These are phyloP conservation scores for Arachnopeziza araneosa DNA, from an alignment of 2,329 filamentous ascomycete species.

Conservation along the genomic window DNA sequence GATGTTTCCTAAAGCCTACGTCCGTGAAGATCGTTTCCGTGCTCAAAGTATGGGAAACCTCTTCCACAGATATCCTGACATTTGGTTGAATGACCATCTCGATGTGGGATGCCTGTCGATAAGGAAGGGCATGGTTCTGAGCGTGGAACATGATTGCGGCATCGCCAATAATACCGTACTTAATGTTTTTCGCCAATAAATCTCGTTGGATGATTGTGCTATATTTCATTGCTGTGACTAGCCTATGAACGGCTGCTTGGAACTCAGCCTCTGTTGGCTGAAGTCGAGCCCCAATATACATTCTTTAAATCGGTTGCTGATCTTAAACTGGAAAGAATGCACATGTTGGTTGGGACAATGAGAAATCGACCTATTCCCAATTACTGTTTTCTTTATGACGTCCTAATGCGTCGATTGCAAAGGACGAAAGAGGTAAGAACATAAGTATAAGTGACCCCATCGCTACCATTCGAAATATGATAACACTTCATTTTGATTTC, in stretches of 20 bases:
- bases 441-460: not conserved
- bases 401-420: not conserved
- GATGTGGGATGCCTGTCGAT: not conserved
- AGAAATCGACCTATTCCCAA: not conserved
- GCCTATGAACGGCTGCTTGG: not conserved
- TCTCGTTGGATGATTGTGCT: not conserved
- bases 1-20: not conserved
- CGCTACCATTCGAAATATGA: slow-evolving; percentile 6
- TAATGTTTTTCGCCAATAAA: not conserved
- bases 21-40: not conserved
- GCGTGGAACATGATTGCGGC: not conserved
- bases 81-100: not conserved
- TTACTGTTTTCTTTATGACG: not conserved
- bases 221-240: not conserved
- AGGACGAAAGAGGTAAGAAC: not conserved
- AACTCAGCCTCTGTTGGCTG: not conserved
- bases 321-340: not conserved
- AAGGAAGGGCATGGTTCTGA: not conserved
- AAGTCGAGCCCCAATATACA: not conserved
- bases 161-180: not conserved
- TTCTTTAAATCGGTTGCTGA: not conserved
- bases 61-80: not conserved
- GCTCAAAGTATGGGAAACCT: not conserved
- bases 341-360: not conserved
- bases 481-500: slow-evolving; percentile 22